Evolutionary conservation across 2,329 filamentous ascomycete genomes (phyloP).

Genomic region (Microsporum canis): DNA sequence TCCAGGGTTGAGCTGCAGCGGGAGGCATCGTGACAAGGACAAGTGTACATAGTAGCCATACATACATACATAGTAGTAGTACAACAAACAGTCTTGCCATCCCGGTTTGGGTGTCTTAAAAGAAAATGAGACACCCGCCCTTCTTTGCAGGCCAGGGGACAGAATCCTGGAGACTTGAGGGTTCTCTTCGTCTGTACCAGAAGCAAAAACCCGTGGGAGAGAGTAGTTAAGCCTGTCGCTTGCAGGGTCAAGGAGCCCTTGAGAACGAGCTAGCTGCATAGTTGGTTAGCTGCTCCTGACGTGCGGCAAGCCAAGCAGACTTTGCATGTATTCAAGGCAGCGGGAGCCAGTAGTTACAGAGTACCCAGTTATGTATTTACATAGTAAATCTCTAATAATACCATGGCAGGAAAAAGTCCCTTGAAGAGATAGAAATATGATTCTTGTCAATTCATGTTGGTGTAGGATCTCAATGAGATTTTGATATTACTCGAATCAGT

Average conservation of each 20-base stretch:
- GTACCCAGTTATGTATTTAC: no score
- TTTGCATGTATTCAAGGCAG: not conserved
- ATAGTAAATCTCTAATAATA: no score
- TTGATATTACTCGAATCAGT: no score
- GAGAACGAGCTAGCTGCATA: not conserved
- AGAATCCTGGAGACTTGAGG: not conserved
- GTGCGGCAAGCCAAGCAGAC: not conserved
- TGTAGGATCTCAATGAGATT: no score
- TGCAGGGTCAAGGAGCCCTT: not conserved
- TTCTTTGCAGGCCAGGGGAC: not conserved
- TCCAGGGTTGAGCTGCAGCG: not conserved
- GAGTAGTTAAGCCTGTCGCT: not conserved
- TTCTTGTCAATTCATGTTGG: no score
- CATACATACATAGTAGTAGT: not conserved
- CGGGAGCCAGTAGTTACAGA: no score
- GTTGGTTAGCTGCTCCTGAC: constrained; percentile 1
- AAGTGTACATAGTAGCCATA: not conserved
- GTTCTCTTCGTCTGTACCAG: not conserved
- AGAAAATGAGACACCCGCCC: not conserved
- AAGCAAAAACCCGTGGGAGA: not conserved
- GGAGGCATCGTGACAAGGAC: not conserved
- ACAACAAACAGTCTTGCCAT: not conserved
- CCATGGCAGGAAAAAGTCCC: no score
- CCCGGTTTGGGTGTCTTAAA: not conserved
- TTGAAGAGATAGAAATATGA: no score